Percentiles rank a stretch among this genome's conserved stretches.
These are phyloP conservation scores for Furcasterigmium sp. DNA, from an alignment of 2,329 filamentous ascomycete genomes.

Conservation along the genomic window DNA sequence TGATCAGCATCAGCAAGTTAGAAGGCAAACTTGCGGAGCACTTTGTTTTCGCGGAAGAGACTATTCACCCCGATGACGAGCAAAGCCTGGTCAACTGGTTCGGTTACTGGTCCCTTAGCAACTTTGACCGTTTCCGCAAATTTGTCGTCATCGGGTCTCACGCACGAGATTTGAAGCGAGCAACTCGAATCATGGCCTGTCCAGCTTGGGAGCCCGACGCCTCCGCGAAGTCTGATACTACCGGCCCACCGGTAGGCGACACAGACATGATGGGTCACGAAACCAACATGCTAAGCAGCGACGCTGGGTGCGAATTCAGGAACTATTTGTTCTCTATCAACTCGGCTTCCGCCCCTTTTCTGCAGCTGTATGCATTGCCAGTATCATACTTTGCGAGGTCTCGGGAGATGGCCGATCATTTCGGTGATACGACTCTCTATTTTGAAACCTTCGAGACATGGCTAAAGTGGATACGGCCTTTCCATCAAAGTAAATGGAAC, in stretches of 20 bases:
- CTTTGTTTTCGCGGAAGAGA: conserved; percentile 39
- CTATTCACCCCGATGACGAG: conserved; percentile 54
- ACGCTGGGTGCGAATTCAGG: background rate
- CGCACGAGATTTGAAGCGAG: background rate
- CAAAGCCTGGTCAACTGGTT: conserved; percentile 60
- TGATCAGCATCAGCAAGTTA: conserved; percentile 20
- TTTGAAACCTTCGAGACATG: conserved; percentile 29
- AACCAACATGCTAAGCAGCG: conserved; percentile 7
- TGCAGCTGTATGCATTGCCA: conserved; percentile 29
- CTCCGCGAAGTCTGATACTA: conserved; percentile 15
- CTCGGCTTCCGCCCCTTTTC: conserved; percentile 6
- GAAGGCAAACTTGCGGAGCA: conserved; percentile 27
- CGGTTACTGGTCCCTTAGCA: conserved; percentile 48
- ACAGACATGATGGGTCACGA: background rate
- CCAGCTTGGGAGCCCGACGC: too few species aligned
- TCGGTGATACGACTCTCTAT: conserved; percentile 17
- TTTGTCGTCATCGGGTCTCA: conserved; percentile 51
- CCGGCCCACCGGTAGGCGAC: too few species aligned
- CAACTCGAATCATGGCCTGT: too few species aligned
- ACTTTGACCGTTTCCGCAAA: conserved; percentile 44
- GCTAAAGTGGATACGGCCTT: conserved; percentile 22
- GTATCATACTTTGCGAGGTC: conserved; percentile 34
- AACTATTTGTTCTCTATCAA: background rate
- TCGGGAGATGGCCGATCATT: conserved; percentile 27
- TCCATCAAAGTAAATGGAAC: conserved; percentile 7